Percentiles rank a stretch among this genome's conserved stretches.
These are phyloP conservation scores for Vicia villosa DNA, from an alignment of 306 rosid species.

Conservation along the genomic window DNA sequence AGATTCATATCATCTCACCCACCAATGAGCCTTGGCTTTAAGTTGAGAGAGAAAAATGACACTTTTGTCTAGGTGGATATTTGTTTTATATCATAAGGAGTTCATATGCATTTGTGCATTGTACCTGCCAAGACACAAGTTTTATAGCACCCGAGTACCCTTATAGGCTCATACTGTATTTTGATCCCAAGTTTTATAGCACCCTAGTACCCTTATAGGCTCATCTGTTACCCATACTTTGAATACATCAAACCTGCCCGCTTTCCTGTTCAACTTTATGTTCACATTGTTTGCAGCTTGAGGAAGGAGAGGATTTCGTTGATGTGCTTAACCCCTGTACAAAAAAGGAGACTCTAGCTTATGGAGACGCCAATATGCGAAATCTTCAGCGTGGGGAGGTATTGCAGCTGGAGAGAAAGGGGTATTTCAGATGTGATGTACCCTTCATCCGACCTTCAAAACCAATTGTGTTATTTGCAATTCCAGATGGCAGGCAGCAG, in stretches of 20 bases:
- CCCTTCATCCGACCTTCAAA: constrained; percentile 69
- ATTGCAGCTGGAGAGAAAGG: constrained; percentile 93
- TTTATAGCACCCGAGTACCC: not conserved
- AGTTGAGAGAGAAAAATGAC: not conserved
- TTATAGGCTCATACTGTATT: not conserved
- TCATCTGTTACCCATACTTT: not conserved
- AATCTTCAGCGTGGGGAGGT: constrained; percentile 71
- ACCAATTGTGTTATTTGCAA: constrained; percentile 68
- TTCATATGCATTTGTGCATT: not conserved
- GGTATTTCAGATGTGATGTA: constrained; percentile 88
- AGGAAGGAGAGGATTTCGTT: constrained; percentile 81
- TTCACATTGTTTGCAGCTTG: constrained; percentile 64
- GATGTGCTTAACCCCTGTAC: constrained; percentile 84
- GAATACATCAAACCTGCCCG: not conserved
- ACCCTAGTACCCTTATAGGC: not conserved
- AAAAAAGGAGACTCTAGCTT: constrained; percentile 68
- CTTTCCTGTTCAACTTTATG: constrained; percentile 11
- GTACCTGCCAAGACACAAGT: not conserved
- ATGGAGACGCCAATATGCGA: constrained; percentile 85
- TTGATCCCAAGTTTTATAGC: constrained; percentile 3
- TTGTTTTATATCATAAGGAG: constrained; percentile 6
- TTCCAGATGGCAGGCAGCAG: constrained; percentile 92
- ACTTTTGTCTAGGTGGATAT: not conserved
- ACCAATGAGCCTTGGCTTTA: constrained; percentile 9
- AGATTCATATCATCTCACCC: not conserved